Base-by-base conservation (phyloP, 2,329 filamentous ascomycete genomes). In the Emergomyces pasteurianus region DNA sequence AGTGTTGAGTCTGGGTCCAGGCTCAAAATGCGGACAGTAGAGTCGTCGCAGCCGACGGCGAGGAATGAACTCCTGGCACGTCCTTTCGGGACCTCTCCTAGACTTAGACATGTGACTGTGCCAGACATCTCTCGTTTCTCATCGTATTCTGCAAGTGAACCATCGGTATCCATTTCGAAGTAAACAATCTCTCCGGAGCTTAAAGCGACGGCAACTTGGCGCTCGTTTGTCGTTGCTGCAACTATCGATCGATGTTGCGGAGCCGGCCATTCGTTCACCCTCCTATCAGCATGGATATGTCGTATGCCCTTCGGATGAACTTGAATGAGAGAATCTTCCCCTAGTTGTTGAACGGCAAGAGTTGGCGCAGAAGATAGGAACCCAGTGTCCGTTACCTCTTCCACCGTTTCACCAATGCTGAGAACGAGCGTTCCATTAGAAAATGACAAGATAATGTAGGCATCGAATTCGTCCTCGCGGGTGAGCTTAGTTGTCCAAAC, bases 121-220 rank as follows among this genome's bases (percentile, higher is more conserved):
- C 91, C 92, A 59, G 89, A 91, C 88, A 99, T 94, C 69, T 95
- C 88, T 68, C 91, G 90, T 73, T 92, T 91, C 70, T 97, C 92
- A 65, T 97, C 89, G 66, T 96, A 96, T 76, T 97, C 92, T 40
- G 90, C 90, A 38, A 97, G 80, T 3, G 89, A 89, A 36, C 92
- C 92, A 73, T 97, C 92, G 0, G 85, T 83, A 69, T 96, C 94
- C 85, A 96, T 92, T 72, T 99, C 95, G 67, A 99, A 99, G 71
- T 97, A 99, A 49, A 96, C 89, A 64, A 99, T 92, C 73, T 99
- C 94, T 43, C 92, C 92, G 9, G 92, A 96, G 71, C 92, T 97
- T 31, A 99, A 80, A 0, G 94, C 94, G 57, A 97, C 87, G 3
- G 91, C 91, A 31, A 99, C 90, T 75, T 99, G 94, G 49, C 89